These are phyloP conservation scores for Scheffersomyces quercinus DNA, from an alignment of 1,139 yeast species.

Conservation along the genomic window DNA sequence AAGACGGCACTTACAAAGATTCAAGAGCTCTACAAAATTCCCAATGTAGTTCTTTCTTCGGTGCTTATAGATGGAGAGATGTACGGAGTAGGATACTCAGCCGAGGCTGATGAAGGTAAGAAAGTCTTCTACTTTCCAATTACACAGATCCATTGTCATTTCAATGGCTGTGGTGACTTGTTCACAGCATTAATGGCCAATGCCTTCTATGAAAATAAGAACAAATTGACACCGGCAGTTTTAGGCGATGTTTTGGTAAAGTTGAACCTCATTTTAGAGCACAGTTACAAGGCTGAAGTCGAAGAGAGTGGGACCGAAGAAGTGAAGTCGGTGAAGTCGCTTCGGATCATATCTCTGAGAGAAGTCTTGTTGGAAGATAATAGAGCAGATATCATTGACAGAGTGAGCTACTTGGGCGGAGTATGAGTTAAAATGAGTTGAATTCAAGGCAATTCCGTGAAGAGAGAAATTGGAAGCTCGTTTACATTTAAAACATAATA, in stretches of 20 bases:
- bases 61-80: slow-evolving; percentile 27
- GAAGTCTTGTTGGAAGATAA: slow-evolving; percentile 10
- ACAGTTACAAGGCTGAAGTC: slow-evolving; percentile 27
- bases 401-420: not conserved
- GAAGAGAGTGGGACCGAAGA: slow-evolving; percentile 9
- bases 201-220: slow-evolving; percentile 23
- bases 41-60: slow-evolving; percentile 37
- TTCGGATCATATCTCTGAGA: slow-evolving; percentile 30
- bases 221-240: slow-evolving; percentile 24
- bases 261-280: slow-evolving; percentile 30
- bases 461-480: no score
- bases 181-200: slow-evolving; percentile 44
- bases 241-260: slow-evolving; percentile 29
- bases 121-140: slow-evolving; percentile 30
- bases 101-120: slow-evolving; percentile 5
- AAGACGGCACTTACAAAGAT: slow-evolving; percentile 22
- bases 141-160: slow-evolving; percentile 33
- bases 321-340: slow-evolving; percentile 29
- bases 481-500: no score
- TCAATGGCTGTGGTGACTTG: slow-evolving; percentile 50
- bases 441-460: no score
- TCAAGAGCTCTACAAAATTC: slow-evolving; percentile 21
- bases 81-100: slow-evolving; percentile 37
- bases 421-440: no score
- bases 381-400: not conserved